These are phyloP conservation scores for Babesia sp. DNA, from an alignment of 169 alveolate species.

Conservation along the genomic window DNA sequence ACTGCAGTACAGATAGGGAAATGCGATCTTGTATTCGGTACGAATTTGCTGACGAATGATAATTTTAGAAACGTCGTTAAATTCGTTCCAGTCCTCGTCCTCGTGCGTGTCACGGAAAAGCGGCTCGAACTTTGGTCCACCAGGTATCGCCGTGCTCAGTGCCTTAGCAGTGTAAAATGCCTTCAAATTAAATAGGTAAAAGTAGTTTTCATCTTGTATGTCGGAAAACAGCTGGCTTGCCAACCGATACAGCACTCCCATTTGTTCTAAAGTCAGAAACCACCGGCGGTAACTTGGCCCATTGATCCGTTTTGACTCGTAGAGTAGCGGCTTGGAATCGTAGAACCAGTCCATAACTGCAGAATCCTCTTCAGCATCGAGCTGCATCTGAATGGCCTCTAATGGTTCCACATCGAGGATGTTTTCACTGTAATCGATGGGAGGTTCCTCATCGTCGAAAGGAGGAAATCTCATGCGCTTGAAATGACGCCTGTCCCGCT, in stretches of 20 bases:
- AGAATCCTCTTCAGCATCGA: conserved; percentile 97
- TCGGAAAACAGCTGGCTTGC: conserved; percentile 96
- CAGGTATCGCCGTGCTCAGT: conserved; percentile 99
- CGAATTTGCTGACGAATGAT: conserved; percentile 94
- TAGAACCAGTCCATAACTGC: conserved; percentile 99
- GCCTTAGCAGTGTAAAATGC: conserved; percentile 99
- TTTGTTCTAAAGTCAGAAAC: conserved; percentile 92
- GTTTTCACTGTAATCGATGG: conserved; percentile 98
- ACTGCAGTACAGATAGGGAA: conserved; percentile 97
- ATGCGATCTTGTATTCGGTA: conserved; percentile 99
- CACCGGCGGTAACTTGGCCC: conserved; percentile 93
- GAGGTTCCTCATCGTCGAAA: conserved; percentile 99
- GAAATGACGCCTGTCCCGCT: conserved; percentile 99
- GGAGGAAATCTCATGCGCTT: conserved; percentile 99
- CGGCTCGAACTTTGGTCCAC: conserved; percentile 99
- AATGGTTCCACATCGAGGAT: conserved; percentile 97
- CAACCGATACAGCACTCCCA: conserved; percentile 96
- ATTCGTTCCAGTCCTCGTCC: conserved; percentile 99
- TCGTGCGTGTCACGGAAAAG: conserved; percentile 95
- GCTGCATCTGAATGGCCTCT: conserved; percentile 97
- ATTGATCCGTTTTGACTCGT: conserved; percentile 74
- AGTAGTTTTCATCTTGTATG: conserved; percentile 95
- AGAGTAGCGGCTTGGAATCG: conserved; percentile 78
- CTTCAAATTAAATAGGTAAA: conserved; percentile 94
- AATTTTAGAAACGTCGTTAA: conserved; percentile 97